Conservation (phyloP, 1,284 basidiomycete species). For the Moesziomyces antarcticus region DNA sequence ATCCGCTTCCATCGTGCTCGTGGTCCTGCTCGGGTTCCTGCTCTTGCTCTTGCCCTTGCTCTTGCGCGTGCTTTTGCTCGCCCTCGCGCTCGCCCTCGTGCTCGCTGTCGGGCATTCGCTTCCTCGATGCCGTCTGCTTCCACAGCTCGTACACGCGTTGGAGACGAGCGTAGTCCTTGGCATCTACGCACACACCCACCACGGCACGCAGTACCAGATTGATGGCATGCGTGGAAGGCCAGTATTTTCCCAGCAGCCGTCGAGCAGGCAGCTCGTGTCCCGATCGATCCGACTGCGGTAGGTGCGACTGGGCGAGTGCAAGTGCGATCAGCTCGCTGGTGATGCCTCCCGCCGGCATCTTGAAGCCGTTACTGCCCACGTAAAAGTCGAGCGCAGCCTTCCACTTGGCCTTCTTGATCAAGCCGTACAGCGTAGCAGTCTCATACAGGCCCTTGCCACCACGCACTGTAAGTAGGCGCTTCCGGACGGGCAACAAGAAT, state of each 20-base stretch:
- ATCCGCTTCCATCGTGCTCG: background rate
- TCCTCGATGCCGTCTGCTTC: constrained; percentile 13
- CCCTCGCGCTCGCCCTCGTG: no score
- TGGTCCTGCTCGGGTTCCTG: no score
- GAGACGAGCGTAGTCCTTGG: constrained; percentile 26
- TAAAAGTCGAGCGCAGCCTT: constrained; percentile 27
- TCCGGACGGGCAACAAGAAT: constrained; percentile 28
- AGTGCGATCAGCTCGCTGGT: constrained; percentile 14
- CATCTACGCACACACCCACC: constrained; percentile 15
- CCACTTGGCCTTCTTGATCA: constrained; percentile 23
- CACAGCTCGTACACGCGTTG: constrained; percentile 18
- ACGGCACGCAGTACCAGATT: constrained; percentile 38
- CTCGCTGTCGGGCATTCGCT: background rate
- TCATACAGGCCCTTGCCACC: constrained; percentile 40
- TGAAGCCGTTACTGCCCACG: constrained; percentile 23
- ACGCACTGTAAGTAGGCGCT: constrained; percentile 6
- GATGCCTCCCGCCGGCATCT: constrained; percentile 33
- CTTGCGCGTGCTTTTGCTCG: no score
- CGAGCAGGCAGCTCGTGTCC: background rate
- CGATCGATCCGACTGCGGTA: background rate
- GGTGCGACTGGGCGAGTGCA: constrained; percentile 11
- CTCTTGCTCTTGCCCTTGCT: background rate
- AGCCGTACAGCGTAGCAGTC: constrained; percentile 31
- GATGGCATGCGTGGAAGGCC: constrained; percentile 46
- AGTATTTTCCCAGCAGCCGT: constrained; percentile 17